These are phyloP conservation scores for Aspergillus nidulans DNA, from an alignment of 495 filamentous ascomycete genomes.

Conservation along the genomic window DNA sequence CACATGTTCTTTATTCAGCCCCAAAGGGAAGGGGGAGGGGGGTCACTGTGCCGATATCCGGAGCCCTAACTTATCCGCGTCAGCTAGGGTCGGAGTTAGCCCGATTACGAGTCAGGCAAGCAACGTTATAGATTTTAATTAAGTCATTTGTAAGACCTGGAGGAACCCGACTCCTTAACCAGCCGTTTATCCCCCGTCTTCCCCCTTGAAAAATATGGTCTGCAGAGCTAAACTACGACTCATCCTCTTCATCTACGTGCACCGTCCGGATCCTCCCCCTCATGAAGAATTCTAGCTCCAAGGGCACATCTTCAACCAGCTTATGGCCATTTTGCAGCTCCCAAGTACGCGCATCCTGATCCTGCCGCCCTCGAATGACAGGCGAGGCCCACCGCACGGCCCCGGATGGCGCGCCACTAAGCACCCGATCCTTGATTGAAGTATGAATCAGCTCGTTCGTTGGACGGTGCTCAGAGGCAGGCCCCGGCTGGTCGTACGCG, in stretches of 20 bases:
- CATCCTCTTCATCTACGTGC: conserved; percentile 5
- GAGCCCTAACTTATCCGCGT: neutral
- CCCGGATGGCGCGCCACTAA: neutral
- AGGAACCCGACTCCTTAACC: no score
- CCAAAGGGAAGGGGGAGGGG: neutral
- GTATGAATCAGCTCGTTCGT: conserved; percentile 27
- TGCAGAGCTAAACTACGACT: neutral
- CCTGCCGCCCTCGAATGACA: neutral
- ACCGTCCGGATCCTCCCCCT: conserved; percentile 13
- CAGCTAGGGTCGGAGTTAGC: neutral
- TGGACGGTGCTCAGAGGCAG: neutral
- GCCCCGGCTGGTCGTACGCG: conserved; percentile 10
- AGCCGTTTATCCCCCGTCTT: no score
- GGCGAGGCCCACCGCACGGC: conserved; percentile 8
- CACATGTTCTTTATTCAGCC: neutral
- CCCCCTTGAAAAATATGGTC: no score
- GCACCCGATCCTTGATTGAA: conserved; percentile 22
- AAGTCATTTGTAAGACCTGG: no score
- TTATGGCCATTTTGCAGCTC: neutral
- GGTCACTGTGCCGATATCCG: neutral
- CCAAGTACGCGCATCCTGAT: neutral
- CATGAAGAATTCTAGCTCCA: conserved; percentile 10
- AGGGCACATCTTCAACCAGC: neutral
- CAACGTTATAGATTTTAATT: no score
- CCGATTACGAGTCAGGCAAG: no score